Evolutionary conservation across 352 stramenopile genomes (phyloP).

Genomic region (Hyaloperonospora arabidopsidis): DNA sequence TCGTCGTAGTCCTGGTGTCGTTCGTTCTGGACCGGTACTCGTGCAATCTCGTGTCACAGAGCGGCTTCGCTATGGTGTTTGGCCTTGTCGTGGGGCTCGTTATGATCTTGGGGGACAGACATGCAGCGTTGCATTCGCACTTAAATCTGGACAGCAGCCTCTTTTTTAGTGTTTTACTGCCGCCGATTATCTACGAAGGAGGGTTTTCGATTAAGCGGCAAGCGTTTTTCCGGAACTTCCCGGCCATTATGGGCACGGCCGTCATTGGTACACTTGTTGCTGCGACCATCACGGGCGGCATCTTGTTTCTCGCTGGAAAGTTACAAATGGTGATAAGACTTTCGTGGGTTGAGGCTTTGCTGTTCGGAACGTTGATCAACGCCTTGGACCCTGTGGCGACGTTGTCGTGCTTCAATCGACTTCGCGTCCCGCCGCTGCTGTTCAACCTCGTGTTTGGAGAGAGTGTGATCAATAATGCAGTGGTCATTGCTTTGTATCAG

Average conservation of each 20-base stretch:
- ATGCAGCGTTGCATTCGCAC: conserved; percentile 55
- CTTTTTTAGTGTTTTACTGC: conserved; percentile 80
- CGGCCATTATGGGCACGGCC: conserved; percentile 77
- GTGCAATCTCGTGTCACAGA: conserved; percentile 78
- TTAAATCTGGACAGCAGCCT: conserved; percentile 81
- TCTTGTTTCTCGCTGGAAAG: conserved; percentile 59
- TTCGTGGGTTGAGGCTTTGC: conserved; percentile 84
- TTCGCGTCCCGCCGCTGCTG: conserved; percentile 77
- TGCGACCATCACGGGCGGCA: conserved; percentile 61
- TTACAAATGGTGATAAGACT: conserved; percentile 57
- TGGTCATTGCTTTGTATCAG: conserved; percentile 90
- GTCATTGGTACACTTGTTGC: conserved; percentile 72
- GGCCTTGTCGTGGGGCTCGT: conserved; percentile 60
- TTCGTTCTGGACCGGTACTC: conserved; percentile 81
- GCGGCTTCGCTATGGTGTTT: conserved; percentile 74
- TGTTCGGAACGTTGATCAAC: conserved; percentile 90
- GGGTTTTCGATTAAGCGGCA: conserved; percentile 84
- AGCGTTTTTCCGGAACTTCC: conserved; percentile 82
- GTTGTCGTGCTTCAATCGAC: conserved; percentile 88
- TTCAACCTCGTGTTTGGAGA: conserved; percentile 96
- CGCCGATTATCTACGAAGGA: conserved; percentile 84
- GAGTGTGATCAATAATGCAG: conserved; percentile 92
- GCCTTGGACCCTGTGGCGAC: conserved; percentile 92
- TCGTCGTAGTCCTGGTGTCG: conserved; percentile 76
- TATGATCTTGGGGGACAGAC: conserved; percentile 54